These are phyloP conservation scores for Leptographium lundbergii DNA, from an alignment of 2,329 filamentous ascomycete genomes.

Conservation along the genomic window DNA sequence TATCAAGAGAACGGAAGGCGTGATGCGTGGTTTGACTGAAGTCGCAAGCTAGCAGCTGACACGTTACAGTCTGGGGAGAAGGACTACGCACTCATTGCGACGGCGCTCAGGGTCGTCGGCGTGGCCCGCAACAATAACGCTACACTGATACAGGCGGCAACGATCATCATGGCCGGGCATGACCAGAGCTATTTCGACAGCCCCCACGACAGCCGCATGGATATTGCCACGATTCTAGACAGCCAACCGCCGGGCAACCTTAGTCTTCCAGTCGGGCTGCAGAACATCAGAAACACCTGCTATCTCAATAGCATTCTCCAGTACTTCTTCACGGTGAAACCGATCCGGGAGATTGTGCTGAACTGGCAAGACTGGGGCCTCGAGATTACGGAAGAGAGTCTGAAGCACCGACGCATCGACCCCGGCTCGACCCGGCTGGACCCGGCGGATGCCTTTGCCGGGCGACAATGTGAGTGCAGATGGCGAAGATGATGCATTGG, in stretches of 20 bases:
- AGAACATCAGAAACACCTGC: constrained; percentile 95
- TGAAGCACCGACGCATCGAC: constrained; percentile 38
- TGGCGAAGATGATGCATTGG: no score
- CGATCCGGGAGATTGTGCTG: constrained; percentile 68
- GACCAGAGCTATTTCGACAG: constrained; percentile 4
- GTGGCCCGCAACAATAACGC: constrained; percentile 5
- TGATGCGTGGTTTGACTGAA: no score
- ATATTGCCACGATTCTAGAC: not conserved
- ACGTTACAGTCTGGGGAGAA: constrained; percentile 5
- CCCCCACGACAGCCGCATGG: constrained; percentile 7
- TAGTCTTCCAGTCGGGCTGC: constrained; percentile 68
- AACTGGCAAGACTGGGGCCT: constrained; percentile 61
- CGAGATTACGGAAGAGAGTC: constrained; percentile 47
- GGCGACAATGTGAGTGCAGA: constrained; percentile 57
- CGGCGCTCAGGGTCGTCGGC: constrained; percentile 8
- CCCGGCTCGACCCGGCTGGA: constrained; percentile 19
- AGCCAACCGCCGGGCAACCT: constrained; percentile 17
- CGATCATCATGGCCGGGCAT: constrained; percentile 4
- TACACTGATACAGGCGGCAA: not conserved
- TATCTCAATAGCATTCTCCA: constrained; percentile 95
- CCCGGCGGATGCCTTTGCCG: constrained; percentile 18
- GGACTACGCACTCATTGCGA: constrained; percentile 10
- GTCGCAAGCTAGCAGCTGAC: not conserved
- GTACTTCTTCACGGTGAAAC: constrained; percentile 81
- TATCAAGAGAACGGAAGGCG: not conserved